Percentiles rank a stretch among this genome's conserved stretches.
These are phyloP conservation scores for Fusarium sp. DNA, from an alignment of 2,329 filamentous ascomycete species.

Conservation along the genomic window DNA sequence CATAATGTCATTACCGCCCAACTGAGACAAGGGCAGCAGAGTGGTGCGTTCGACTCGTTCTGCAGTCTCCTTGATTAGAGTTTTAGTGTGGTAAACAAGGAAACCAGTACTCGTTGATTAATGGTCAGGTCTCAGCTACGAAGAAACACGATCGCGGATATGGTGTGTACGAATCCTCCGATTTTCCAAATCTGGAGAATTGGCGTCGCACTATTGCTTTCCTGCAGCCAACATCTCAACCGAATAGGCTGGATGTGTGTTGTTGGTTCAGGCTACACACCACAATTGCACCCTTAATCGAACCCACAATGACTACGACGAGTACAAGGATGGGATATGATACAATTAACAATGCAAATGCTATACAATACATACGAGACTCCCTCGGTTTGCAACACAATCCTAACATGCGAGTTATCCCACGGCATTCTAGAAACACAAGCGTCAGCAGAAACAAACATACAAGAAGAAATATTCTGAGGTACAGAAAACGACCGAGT, in stretches of 20 bases:
- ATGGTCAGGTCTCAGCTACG: conserved; percentile 2
- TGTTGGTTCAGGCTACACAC: neutral
- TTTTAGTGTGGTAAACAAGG: neutral
- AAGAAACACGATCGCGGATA: neutral
- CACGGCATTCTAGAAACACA: neutral
- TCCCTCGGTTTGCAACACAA: neutral
- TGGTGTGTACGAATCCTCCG: neutral
- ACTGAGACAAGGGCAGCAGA: conserved; percentile 5
- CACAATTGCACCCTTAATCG: neutral
- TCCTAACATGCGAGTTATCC: neutral
- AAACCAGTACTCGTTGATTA: neutral
- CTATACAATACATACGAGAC: neutral
- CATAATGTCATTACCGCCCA: neutral
- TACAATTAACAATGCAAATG: neutral
- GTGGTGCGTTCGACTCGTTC: neutral
- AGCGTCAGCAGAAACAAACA: conserved; percentile 1
- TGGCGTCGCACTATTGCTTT: conserved; percentile 10
- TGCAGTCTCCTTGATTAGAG: neutral
- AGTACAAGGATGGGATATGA: neutral
- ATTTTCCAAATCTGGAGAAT: neutral
- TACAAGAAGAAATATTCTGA: neutral
- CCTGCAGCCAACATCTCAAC: conserved; percentile 18
- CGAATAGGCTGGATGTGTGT: neutral
- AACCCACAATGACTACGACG: neutral
- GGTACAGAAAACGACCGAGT: neutral